phyloP scores from a whole-genome alignment of 805 yeast species.

The Wickerhamomyces strasburgensis region DNA sequence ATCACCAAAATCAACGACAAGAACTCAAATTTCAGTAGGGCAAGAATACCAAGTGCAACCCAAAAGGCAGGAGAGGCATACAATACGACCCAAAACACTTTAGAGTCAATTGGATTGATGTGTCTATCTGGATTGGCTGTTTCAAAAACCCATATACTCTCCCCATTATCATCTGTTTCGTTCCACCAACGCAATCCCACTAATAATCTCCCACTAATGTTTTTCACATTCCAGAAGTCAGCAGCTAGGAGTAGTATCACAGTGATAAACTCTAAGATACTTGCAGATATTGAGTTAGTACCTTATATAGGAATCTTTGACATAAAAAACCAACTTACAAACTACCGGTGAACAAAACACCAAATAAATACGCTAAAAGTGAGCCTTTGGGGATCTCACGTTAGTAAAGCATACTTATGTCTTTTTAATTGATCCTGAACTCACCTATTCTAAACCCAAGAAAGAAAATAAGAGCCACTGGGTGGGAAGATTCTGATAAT shows the following conservation, averaged over 20 bases:
- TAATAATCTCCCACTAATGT: conserved; percentile 80
- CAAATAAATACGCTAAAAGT: conserved; percentile 62
- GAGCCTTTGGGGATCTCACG: conserved; percentile 36
- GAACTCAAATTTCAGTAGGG: conserved; percentile 72
- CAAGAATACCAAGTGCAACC: conserved; percentile 69
- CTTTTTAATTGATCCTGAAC: conserved; percentile 1
- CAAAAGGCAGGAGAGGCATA: conserved; percentile 75
- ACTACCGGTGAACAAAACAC: conserved; percentile 59
- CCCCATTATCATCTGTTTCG: conserved; percentile 55
- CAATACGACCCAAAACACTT: conserved; percentile 77
- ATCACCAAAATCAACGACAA: conserved; percentile 56
- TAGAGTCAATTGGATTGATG: conserved; percentile 89
- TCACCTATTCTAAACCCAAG: conserved; percentile 52
- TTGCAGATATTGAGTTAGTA: conserved; percentile 11
- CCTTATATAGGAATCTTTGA: conserved; percentile 2
- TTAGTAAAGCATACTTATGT: no score
- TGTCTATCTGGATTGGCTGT: conserved; percentile 66
- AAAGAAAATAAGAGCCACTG: conserved; percentile 66
- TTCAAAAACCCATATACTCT: conserved; percentile 74
- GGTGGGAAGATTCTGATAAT: conserved; percentile 72
- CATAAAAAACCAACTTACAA: conserved; percentile 30
- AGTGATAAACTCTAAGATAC: conserved; percentile 70
- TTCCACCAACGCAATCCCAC: conserved; percentile 99
- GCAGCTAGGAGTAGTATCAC: conserved; percentile 74
- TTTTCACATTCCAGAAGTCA: conserved; percentile 92